phyloP scores from a whole-genome alignment of 768 basidiomycete species.

The Kwoniella sp. region DNA sequence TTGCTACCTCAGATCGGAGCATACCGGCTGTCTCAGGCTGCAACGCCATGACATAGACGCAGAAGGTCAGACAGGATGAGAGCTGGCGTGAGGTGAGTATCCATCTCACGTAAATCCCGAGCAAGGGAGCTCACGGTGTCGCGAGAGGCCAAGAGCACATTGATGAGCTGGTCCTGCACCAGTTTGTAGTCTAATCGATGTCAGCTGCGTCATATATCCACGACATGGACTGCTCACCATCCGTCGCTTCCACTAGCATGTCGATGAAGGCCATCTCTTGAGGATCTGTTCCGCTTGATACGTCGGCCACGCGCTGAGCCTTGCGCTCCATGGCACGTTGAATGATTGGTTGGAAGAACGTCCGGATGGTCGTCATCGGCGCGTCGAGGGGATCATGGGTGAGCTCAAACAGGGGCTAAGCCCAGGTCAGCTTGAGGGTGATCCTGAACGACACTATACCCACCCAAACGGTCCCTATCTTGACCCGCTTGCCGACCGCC shows the following conservation, averaged over 20 bases:
- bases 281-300: conserved; percentile 3
- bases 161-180: conserved; percentile 73
- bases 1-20: conserved; percentile 62
- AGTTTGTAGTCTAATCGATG: conserved; percentile 56
- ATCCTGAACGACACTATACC: not conserved
- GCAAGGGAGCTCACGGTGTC: conserved; percentile 61
- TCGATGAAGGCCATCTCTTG: conserved; percentile 35
- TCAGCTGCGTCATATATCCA: not conserved
- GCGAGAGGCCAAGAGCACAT: conserved; percentile 68
- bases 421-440: not conserved
- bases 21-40: conserved; percentile 59
- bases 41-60: conserved; percentile 65
- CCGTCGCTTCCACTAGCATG: conserved; percentile 31
- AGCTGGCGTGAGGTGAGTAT: conserved; percentile 54
- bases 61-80: conserved; percentile 64
- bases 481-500: conserved; percentile 35
- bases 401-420: conserved; percentile 41
- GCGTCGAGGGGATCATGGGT: conserved; percentile 20
- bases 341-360: conserved; percentile 36
- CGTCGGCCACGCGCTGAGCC: not conserved
- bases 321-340: conserved; percentile 16
- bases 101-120: not conserved
- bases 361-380: conserved; percentile 36
- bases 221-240: conserved; percentile 27
- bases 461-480: conserved; percentile 46